phyloP scores from a whole-genome alignment of 73 alveolate species.

The Paramecium biaurelia region DNA sequence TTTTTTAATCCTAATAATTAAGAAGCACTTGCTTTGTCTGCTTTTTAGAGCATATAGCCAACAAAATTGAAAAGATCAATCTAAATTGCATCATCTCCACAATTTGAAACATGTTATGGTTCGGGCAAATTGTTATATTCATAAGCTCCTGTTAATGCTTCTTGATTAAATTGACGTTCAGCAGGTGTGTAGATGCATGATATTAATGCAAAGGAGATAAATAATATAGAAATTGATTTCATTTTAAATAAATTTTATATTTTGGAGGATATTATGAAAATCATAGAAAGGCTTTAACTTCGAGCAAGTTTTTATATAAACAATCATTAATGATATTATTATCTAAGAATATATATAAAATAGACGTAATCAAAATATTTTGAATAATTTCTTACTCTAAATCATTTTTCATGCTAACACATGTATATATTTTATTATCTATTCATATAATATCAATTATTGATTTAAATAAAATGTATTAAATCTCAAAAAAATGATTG shows the following conservation, averaged over 20 bases:
- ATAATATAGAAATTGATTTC: background rate
- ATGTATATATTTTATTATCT: too few species aligned
- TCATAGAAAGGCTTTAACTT: too few species aligned
- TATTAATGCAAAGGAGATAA: background rate
- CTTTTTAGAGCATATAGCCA: background rate
- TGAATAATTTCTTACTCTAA: too few species aligned
- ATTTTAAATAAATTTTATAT: background rate
- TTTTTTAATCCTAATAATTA: background rate
- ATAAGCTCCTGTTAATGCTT: conserved; percentile 30
- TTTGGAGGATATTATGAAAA: too few species aligned
- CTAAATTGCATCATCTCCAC: conserved; percentile 2
- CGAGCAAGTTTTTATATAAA: background rate
- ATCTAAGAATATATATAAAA: too few species aligned
- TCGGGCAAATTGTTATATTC: background rate
- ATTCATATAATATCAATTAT: background rate
- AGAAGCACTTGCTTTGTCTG: background rate
- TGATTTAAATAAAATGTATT: background rate
- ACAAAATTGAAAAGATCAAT: background rate
- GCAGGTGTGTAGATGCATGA: background rate
- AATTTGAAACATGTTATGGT: background rate
- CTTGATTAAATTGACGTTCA: background rate
- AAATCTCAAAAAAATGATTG: background rate
- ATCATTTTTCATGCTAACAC: too few species aligned
- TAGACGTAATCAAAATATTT: too few species aligned
- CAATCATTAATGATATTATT: background rate